Base-by-base conservation (phyloP, 768 basidiomycete genomes). In the Clavaria fumosa region DNA sequence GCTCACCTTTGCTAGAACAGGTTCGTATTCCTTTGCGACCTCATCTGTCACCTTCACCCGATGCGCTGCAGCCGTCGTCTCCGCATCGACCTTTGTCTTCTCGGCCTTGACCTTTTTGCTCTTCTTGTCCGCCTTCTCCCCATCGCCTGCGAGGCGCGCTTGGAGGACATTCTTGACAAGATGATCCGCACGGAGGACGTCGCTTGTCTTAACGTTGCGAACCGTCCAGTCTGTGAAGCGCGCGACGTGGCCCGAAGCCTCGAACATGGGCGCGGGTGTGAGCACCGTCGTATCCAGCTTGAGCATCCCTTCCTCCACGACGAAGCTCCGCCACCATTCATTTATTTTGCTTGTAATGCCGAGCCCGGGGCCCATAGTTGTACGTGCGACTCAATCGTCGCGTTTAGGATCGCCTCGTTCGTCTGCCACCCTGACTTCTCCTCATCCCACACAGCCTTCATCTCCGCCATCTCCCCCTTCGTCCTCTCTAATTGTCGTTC, bases 171-270 rank as follows among this genome's bases (percentile, higher is more conserved):
- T 78, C 55, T 90, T 89, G 44, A 96, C 89, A 12, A 97, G 72
- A 58, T 96, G 95, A 56, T 97, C 91, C 18, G 93, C 93, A 31
- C 93, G 79, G 49, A 95, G 75, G 34, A 97, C 91, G 50, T 97
- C 90, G 31, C 90, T 89, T n/a, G 83, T 91, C 63, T 85, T 77
- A 18, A 65, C 63, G 49, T 97, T 93, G 63, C 93, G 95, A 52
- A 88, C 85, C 93, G 96, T 97, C 93, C 91, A 99, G 54, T 99
- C 95, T 4, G 93, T 85, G 53, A 97, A 99, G 46, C 91, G 75
- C 30, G 90, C 91, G 43, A 97, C 93, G 61, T 97, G 95, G 20
- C 95, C 91, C 23, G 90, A 96, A 1, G 93, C 78, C 58, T 95
- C 91, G 53, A 97, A 91, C 7, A 97, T 91, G 9, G 89, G 65